These are phyloP conservation scores for Amanita thiersii DNA, from an alignment of 768 basidiomycete genomes.

Conservation along the genomic window DNA sequence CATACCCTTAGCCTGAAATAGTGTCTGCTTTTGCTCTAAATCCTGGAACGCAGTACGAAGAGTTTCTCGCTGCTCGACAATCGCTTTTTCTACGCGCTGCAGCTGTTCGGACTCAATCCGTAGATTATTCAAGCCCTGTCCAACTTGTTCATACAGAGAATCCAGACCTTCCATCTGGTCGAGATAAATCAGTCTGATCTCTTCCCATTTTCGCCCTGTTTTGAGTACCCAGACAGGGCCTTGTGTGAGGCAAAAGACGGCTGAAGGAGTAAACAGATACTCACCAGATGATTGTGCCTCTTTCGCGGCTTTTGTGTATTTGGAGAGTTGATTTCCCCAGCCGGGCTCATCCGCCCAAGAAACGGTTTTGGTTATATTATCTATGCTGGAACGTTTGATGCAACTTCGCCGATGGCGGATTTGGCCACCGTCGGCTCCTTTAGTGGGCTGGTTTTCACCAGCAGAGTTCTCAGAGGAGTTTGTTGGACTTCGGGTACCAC, in stretches of 20 bases:
- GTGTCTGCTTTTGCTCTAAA: constrained; percentile 31
- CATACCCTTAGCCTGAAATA: constrained; percentile 36
- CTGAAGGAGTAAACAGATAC: constrained; percentile 7
- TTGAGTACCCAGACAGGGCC: not conserved
- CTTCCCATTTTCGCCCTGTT: constrained; percentile 54
- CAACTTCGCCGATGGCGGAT: constrained; percentile 51
- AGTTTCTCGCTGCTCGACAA: constrained; percentile 28
- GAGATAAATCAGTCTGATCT: constrained; percentile 46
- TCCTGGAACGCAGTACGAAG: constrained; percentile 32
- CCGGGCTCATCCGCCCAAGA: constrained; percentile 71
- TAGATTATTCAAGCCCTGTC: constrained; percentile 32
- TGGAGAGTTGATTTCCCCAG: constrained; percentile 46
- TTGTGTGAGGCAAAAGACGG: not conserved
- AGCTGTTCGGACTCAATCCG: constrained; percentile 37
- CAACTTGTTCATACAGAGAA: constrained; percentile 46
- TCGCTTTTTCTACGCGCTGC: constrained; percentile 32
- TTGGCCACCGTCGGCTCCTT: constrained; percentile 16
- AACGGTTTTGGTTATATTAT: constrained; percentile 56
- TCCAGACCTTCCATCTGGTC: constrained; percentile 58
- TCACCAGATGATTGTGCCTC: constrained; percentile 31
- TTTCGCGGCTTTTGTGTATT: constrained; percentile 31
- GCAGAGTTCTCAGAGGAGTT: constrained; percentile 5
- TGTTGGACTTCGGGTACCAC: constrained; percentile 1
- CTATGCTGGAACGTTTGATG: constrained; percentile 49
- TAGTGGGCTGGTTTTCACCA: not conserved